Percentiles rank a stretch among this genome's conserved stretches.
These are phyloP conservation scores for Solanum tarapatanum DNA, from an alignment of 257 asterid genomes.

Conservation along the genomic window DNA sequence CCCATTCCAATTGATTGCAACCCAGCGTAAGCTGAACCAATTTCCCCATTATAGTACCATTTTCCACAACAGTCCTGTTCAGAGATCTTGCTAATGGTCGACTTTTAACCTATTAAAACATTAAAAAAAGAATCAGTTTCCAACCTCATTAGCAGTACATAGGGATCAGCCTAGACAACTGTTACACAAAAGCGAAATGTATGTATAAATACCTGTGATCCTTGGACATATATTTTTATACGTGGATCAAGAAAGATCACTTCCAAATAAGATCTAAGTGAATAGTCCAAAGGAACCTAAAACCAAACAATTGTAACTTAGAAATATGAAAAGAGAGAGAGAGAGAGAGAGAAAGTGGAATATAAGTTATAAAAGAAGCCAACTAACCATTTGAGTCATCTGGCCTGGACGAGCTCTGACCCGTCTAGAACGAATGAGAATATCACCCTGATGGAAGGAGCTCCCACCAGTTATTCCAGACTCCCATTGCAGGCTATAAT, in stretches of 20 bases:
- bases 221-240: conserved; percentile 69
- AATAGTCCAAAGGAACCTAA: conserved; percentile 75
- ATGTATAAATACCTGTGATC: conserved; percentile 38
- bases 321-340: neutral
- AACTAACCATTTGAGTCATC: conserved; percentile 34
- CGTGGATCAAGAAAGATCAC: conserved; percentile 76
- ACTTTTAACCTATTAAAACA: conserved; percentile 40
- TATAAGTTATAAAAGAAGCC: neutral
- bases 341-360: neutral
- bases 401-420: conserved; percentile 81
- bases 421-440: conserved; percentile 45
- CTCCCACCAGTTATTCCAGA: conserved; percentile 52
- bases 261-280: conserved; percentile 61
- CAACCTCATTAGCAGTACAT: neutral
- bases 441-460: conserved; percentile 67
- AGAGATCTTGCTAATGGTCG: conserved; percentile 63
- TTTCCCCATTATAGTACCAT: conserved; percentile 40
- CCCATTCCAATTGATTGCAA: conserved; percentile 66
- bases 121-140: neutral
- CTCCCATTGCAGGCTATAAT: conserved; percentile 53
- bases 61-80: conserved; percentile 40
- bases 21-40: conserved; percentile 51
- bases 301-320: conserved; percentile 9
- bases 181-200: neutral
- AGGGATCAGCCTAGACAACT: neutral